Conservation (phyloP, 441 rosid species). For the Erodium texanum region DNA sequence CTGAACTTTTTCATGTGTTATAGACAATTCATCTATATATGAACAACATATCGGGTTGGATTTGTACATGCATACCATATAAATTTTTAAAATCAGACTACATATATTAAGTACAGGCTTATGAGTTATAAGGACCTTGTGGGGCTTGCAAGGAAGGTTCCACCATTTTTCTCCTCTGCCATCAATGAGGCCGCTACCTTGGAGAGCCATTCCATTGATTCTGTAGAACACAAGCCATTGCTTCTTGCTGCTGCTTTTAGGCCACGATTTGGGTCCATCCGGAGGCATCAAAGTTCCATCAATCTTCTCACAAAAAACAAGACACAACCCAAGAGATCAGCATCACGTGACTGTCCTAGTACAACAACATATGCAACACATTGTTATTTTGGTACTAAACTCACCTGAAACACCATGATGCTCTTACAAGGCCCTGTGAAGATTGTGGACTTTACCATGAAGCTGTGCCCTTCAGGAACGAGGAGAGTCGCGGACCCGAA, state of each 20-base stretch:
- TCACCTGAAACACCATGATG: constrained; percentile 33
- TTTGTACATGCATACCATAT: too few species aligned
- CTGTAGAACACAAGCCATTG: constrained; percentile 40
- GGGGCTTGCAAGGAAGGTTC: constrained; percentile 44
- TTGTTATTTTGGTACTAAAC: background rate
- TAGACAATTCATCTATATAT: too few species aligned
- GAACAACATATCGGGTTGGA: too few species aligned
- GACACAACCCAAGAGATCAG: background rate
- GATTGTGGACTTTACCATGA: constrained; percentile 33
- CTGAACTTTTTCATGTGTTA: too few species aligned
- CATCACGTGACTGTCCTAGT: too few species aligned
- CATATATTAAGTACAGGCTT: background rate
- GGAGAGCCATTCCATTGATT: constrained; percentile 28
- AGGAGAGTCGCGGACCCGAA: constrained; percentile 16
- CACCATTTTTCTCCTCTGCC: constrained; percentile 47
- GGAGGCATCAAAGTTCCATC: constrained; percentile 57
- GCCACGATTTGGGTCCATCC: constrained; percentile 37
- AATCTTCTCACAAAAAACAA: constrained; percentile 25
- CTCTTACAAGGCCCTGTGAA: constrained; percentile 39
- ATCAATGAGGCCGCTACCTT: constrained; percentile 35
- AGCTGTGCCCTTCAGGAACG: constrained; percentile 28
- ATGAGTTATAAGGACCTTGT: constrained; percentile 23
- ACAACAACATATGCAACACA: background rate
- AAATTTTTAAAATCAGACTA: too few species aligned
- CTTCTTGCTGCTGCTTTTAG: constrained; percentile 25